phyloP scores from a whole-genome alignment of 116 monocot genomes.

The Dioscorea cayenensis region DNA sequence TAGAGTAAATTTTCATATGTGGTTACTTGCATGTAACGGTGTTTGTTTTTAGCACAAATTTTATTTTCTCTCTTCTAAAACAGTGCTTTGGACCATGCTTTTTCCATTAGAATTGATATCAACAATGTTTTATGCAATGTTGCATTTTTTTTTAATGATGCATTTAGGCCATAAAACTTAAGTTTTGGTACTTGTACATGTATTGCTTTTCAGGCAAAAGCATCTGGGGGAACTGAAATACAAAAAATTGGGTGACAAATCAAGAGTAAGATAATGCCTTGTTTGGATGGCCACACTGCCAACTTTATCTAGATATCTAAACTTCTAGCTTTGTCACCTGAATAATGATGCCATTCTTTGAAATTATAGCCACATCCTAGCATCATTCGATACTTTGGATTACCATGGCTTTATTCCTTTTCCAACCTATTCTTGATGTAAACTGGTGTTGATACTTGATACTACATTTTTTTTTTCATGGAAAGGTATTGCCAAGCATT shows the following conservation, averaged over 20 bases:
- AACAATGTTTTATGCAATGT: too few species aligned
- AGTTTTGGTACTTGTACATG: neutral
- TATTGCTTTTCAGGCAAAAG: slow-evolving; percentile 67
- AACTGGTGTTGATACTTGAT: neutral
- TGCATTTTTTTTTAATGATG: too few species aligned
- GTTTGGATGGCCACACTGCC: neutral
- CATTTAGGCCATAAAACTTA: too few species aligned
- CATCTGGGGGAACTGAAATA: slow-evolving; percentile 69
- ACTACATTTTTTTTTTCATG: neutral
- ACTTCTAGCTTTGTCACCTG: slow-evolving; percentile 1
- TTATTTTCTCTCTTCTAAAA: too few species aligned
- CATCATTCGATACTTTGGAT: slow-evolving; percentile 83
- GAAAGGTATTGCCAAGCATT: slow-evolving; percentile 30
- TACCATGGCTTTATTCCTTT: slow-evolving; percentile 61
- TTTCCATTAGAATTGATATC: too few species aligned
- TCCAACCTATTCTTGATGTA: neutral
- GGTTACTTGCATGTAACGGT: too few species aligned
- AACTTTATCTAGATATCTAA: neutral
- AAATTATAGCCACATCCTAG: slow-evolving; percentile 63
- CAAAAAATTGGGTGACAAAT: slow-evolving; percentile 54
- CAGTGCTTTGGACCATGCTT: too few species aligned
- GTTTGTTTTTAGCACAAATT: too few species aligned
- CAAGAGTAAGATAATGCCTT: slow-evolving; percentile 46
- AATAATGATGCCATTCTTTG: slow-evolving; percentile 66
- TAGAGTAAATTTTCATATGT: too few species aligned